Evolutionary conservation across 176 grass and related monocot genomes (phyloP), one percentile per base, ranked within the genome.

Genomic region (Triticum dicoccoides): DNA sequence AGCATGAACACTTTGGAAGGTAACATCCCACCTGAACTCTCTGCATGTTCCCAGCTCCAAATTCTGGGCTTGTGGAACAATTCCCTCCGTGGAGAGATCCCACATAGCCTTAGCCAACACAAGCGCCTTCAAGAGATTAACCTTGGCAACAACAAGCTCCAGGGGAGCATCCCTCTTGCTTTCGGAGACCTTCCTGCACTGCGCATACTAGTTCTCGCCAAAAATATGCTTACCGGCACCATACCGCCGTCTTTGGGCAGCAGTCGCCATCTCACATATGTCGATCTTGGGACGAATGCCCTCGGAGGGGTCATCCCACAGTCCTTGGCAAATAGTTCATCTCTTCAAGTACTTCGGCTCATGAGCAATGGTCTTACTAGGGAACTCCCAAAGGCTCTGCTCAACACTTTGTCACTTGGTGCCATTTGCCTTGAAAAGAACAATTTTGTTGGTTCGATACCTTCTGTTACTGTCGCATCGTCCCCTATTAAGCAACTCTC

Each of bases 1-100:
- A 95, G 94, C 70, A 81, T 69, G 34, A 95, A 95, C 78, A 59
- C 49, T 33, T 30, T 95, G 0, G 54, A 77, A 73, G 93, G 91
- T 21, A 69, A 4, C 20, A 86, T 97, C 14, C 94, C 94, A 15
- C 61, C 66, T 11, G 29, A 83, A 20, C 76, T 94, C 24, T 78
- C 62, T 15, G 82, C 86, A 27, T 76, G 88, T 13, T 80, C 80
- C 13, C 71, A 35, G 1, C 89, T 97, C 51, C 1, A 66, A n/a
- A 18, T 81, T 1, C 70, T 92, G 2, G 85, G 45, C 51, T 29
- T 97, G 11, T 8, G 30, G 23, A 35, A 25, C 7, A 97, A 92
- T 56, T 72, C 21, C 11, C 74, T 97, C 20, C 3, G 33, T 0
- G 86, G 88, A 1, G 69, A 79, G 6, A 86, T 96, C n/a, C 91